Evolutionary conservation across 208 protist genomes (phyloP), one percentile per base, ranked within the genome.

Genomic region (Leishmania mexicana): DNA sequence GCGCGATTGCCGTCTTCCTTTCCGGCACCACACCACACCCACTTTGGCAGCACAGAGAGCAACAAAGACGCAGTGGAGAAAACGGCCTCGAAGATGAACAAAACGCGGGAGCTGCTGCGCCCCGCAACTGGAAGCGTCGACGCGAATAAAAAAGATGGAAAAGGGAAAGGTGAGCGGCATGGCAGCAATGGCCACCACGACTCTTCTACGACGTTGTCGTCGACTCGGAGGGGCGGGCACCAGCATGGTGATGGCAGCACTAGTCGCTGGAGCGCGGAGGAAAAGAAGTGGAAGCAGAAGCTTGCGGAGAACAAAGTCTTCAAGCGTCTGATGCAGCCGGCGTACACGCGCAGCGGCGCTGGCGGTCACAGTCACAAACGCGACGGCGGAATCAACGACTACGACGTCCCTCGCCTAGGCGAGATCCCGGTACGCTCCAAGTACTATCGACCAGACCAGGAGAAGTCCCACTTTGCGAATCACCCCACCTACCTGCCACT

Each of bases 381-480:
- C 49, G n/a, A 24, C 47, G 49, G 28, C 49, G 1, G 15, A 5
- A 15, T 19, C 7, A 1, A 21, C 7, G 42, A 73, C 38, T 17
- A 58, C 42, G 76, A 76, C 35, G 68, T 81, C 2, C 80, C 75
- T 10, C 75, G 77, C 0, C 81, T 88, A 0, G 85, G 85, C 4
- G 85, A 88, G 53, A 53, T 88, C 1, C 81, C 80, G 0, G 81
- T 67, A 19, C 82, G 85, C 60, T 85, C 81, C 57, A 88, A 83
- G 75, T 88, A 88, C 78, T 49, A 57, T 53, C 80, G 80, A 1
- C 17, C 65, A 10, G 84, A 81, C 31, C 84, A 87, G 71, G 49
- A 81, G 7, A 75, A 73, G 17, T 49, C 75, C 0, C 78, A 79
- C 54, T 84, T 83, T 15, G 65, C 80, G 17, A 87, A 58, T 35